Evolutionary conservation across 2,329 filamentous ascomycete species (phyloP).

Genomic region (Trichoderma sp.): DNA sequence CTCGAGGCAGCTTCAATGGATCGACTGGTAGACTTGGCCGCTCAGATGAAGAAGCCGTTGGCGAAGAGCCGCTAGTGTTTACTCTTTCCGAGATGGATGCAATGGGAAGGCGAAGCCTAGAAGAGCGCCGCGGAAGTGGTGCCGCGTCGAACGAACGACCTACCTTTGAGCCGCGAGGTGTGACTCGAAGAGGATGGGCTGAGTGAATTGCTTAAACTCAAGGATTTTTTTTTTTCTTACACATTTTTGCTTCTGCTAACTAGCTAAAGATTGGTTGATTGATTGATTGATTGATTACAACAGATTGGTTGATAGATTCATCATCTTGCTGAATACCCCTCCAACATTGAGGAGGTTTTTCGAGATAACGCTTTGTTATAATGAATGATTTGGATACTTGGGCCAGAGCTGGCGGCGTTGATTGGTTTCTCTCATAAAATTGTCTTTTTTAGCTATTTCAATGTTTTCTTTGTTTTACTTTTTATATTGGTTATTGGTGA

Average conservation of each 20-base stretch:
- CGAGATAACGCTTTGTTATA: conserved; percentile 12
- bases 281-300: conserved; percentile 1
- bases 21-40: conserved; percentile 45
- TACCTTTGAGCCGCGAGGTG: conserved; percentile 46
- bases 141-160: conserved; percentile 47
- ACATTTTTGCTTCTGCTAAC: not conserved
- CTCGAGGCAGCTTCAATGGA: conserved; percentile 52
- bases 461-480: not conserved
- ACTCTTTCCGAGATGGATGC: conserved; percentile 73
- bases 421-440: conserved; percentile 20
- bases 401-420: conserved; percentile 14
- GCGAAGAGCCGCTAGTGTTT: conserved; percentile 73
- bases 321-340: conserved; percentile 12
- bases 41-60: conserved; percentile 55
- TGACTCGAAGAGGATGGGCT: conserved; percentile 44
- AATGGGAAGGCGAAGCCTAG: conserved; percentile 60
- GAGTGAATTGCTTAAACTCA: conserved; percentile 4
- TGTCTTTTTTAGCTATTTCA: not conserved
- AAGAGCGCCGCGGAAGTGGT: conserved; percentile 52
- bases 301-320: conserved; percentile 21
- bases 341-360: not conserved
- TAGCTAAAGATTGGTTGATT: conserved; percentile 10
- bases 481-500: conserved; percentile 22
- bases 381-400: conserved; percentile 22
- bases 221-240: not conserved